phyloP scores from a whole-genome alignment of 139 green algal genomes.

The Bryopsis sp. region DNA sequence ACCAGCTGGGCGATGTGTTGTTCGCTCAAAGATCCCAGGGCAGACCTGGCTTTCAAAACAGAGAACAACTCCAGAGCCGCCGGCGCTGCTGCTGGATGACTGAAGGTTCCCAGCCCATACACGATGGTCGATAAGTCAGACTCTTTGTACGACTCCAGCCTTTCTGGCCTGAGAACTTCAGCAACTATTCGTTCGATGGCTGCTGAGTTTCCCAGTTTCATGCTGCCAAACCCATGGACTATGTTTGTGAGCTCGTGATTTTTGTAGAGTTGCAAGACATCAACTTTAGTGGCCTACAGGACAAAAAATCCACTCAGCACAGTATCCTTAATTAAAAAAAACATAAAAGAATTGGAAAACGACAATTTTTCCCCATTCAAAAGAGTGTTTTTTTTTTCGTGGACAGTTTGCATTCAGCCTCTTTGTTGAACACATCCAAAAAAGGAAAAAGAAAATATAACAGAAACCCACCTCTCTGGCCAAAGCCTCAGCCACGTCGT shows the following conservation, averaged over 20 bases:
- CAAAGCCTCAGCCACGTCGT: background rate
- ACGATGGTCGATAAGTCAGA: background rate
- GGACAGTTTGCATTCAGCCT: no score
- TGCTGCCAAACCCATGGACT: slow-evolving; percentile 2
- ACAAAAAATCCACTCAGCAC: background rate
- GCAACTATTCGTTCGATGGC: background rate
- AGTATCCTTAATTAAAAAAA: background rate
- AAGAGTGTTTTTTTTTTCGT: background rate
- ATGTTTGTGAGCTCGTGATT: slow-evolving; percentile 7
- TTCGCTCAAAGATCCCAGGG: no score
- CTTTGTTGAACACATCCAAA: no score
- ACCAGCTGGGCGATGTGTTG: no score
- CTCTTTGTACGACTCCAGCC: background rate
- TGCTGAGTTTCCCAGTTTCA: background rate
- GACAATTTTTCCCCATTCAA: background rate
- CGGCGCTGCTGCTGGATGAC: no score
- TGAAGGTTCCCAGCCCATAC: background rate
- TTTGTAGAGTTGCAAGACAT: background rate
- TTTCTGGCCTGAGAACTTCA: background rate
- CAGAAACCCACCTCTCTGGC: background rate
- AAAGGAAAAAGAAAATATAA: no score
- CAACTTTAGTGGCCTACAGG: background rate
- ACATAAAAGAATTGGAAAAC: background rate
- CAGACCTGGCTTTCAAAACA: no score
- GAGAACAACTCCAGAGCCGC: no score